A percentile compares a stretch with the other conserved stretches of the same genome.
Evolutionary conservation across 1,284 basidiomycete genomes (phyloP).

Genomic region (Boletus semigastroideus): DNA sequence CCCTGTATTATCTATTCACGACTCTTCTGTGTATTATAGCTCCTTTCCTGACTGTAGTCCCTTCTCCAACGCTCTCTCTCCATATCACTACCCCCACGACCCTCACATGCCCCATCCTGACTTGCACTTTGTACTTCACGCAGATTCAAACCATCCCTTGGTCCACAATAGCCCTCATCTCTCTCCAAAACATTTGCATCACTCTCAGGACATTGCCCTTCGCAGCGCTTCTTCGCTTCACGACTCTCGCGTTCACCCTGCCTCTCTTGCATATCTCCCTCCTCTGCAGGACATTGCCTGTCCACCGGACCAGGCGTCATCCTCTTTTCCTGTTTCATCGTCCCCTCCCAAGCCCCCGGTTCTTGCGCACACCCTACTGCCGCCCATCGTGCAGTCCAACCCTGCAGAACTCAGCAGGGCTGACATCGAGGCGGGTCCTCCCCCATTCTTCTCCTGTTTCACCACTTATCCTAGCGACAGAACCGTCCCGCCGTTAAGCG

Average conservation of each 20-base stretch:
- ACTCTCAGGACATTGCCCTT: slow-evolving; percentile 22
- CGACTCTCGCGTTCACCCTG: slow-evolving; percentile 29
- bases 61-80: slow-evolving; percentile 22
- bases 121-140: slow-evolving; percentile 27
- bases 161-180: slow-evolving; percentile 25
- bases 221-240: slow-evolving; percentile 22
- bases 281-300: slow-evolving; percentile 28
- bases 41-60: slow-evolving; percentile 26
- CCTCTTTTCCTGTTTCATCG: slow-evolving; percentile 21
- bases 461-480: slow-evolving; percentile 21
- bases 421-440: slow-evolving; percentile 25
- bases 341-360: slow-evolving; percentile 22
- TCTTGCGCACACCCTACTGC: slow-evolving; percentile 32
- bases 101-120: slow-evolving; percentile 29
- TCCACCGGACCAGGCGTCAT: slow-evolving; percentile 15
- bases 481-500: slow-evolving; percentile 31
- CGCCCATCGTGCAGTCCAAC: slow-evolving; percentile 35
- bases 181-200: slow-evolving; percentile 30
- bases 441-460: neutral
- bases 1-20: slow-evolving; percentile 37
- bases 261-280: slow-evolving; percentile 24
- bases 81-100: slow-evolving; percentile 31
- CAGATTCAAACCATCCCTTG: slow-evolving; percentile 23
- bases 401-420: slow-evolving; percentile 26
- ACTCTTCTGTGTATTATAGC: slow-evolving; percentile 34